phyloP scores from a whole-genome alignment of 768 basidiomycete genomes.

The Calocybe gangraenosa region DNA sequence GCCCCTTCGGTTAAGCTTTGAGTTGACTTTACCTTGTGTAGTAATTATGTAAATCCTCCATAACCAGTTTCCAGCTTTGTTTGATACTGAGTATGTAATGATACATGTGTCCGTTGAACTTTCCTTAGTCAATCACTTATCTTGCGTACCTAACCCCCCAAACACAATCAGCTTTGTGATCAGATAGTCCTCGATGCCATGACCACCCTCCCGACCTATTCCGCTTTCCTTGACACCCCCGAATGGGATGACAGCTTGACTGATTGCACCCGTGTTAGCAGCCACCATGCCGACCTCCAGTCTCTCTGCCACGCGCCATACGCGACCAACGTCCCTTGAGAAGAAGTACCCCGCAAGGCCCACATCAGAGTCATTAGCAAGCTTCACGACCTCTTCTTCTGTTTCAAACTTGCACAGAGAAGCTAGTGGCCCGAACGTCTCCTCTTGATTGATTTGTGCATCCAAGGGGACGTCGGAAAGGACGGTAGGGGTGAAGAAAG shows the following conservation, averaged over 20 bases:
- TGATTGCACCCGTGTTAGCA: constrained; percentile 75
- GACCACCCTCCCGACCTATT: constrained; percentile 74
- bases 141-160: constrained; percentile 54
- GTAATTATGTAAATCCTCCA: background rate
- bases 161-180: constrained; percentile 78
- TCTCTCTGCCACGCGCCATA: constrained; percentile 93
- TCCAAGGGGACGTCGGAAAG: constrained; percentile 74
- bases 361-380: constrained; percentile 80
- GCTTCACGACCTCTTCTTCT: constrained; percentile 84
- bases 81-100: no score
- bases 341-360: constrained; percentile 97
- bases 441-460: constrained; percentile 70
- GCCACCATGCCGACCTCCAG: constrained; percentile 94
- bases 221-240: constrained; percentile 93
- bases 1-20: constrained; percentile 37
- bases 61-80: no score
- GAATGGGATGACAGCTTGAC: constrained; percentile 79
- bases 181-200: constrained; percentile 90
- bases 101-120: constrained; percentile 5
- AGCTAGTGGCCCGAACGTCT: constrained; percentile 94
- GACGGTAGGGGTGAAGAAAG: constrained; percentile 86
- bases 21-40: constrained; percentile 1
- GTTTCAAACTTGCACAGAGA: constrained; percentile 87
- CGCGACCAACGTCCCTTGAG: constrained; percentile 76
- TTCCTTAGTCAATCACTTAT: constrained; percentile 7